A percentile compares a stretch with the other conserved stretches of the same genome.
Evolutionary conservation across 495 filamentous ascomycete genomes (phyloP).

Genomic region (Talaromyces wortmannii): DNA sequence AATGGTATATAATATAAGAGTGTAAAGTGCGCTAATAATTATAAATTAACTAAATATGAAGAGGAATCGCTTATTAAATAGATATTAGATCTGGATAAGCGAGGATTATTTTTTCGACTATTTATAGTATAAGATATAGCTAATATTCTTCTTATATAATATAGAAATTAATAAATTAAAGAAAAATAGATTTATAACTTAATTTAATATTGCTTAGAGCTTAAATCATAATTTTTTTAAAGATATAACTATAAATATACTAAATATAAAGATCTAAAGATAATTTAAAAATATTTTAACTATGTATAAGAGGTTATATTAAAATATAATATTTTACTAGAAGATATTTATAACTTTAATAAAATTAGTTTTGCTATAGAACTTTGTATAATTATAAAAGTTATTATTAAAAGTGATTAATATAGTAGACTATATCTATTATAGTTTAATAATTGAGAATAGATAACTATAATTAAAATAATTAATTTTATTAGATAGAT

Average conservation of each 20-base stretch:
- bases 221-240: background rate
- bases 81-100: background rate
- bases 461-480: no score
- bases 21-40: background rate
- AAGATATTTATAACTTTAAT: no score
- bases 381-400: no score
- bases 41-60: background rate
- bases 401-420: background rate
- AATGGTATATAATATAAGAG: background rate
- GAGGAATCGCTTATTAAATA: background rate
- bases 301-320: no score
- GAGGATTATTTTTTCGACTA: background rate
- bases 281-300: no score
- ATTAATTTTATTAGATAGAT: background rate
- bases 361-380: no score
- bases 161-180: background rate
- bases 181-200: background rate
- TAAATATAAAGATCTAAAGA: no score
- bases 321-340: no score
- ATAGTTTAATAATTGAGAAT: no score
- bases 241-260: no score
- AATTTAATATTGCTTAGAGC: background rate
- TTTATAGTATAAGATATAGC: background rate
- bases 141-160: background rate
- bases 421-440: background rate